Conservation (phyloP, 2,329 filamentous ascomycete genomes). For the Pseudogymnoascus sp. region DNA sequence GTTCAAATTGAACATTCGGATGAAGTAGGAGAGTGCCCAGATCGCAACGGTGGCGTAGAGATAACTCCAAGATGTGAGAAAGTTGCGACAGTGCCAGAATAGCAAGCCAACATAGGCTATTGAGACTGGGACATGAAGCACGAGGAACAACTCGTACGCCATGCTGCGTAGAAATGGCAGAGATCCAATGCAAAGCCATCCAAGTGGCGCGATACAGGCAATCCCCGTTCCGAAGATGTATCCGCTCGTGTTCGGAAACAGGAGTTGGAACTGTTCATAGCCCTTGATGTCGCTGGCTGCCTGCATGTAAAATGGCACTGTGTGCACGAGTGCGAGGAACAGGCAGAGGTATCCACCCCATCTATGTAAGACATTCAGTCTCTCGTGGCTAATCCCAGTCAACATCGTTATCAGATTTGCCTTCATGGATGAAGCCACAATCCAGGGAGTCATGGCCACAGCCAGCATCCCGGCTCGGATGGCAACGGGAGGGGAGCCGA, state of each 20-base stretch:
- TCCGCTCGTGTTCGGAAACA: slow-evolving; percentile 59
- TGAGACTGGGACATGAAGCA: slow-evolving; percentile 75
- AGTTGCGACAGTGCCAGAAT: slow-evolving; percentile 96
- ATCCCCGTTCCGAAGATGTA: slow-evolving; percentile 81
- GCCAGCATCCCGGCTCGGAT: slow-evolving; percentile 87
- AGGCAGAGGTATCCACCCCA: slow-evolving; percentile 86
- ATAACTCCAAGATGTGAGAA: slow-evolving; percentile 82
- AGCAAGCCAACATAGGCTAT: slow-evolving; percentile 75
- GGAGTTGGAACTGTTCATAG: slow-evolving; percentile 59
- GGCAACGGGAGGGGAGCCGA: slow-evolving; percentile 80
- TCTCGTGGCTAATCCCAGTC: slow-evolving; percentile 86
- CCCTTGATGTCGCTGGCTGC: slow-evolving; percentile 78
- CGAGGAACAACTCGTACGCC: slow-evolving; percentile 80
- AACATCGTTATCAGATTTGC: slow-evolving; percentile 77
- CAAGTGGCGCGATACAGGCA: slow-evolving; percentile 71
- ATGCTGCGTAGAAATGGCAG: slow-evolving; percentile 68
- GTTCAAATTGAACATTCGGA: slow-evolving; percentile 79
- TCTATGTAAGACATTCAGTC: slow-evolving; percentile 85
- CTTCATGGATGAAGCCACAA: slow-evolving; percentile 83
- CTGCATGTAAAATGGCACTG: slow-evolving; percentile 81
- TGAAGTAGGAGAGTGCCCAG: slow-evolving; percentile 66
- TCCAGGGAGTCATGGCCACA: slow-evolving; percentile 88
- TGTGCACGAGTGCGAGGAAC: slow-evolving; percentile 75
- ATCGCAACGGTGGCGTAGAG: slow-evolving; percentile 75
- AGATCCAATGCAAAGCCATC: slow-evolving; percentile 79